Conservation (phyloP, 2,329 filamentous ascomycete genomes). For the Bertia moriformis region DNA sequence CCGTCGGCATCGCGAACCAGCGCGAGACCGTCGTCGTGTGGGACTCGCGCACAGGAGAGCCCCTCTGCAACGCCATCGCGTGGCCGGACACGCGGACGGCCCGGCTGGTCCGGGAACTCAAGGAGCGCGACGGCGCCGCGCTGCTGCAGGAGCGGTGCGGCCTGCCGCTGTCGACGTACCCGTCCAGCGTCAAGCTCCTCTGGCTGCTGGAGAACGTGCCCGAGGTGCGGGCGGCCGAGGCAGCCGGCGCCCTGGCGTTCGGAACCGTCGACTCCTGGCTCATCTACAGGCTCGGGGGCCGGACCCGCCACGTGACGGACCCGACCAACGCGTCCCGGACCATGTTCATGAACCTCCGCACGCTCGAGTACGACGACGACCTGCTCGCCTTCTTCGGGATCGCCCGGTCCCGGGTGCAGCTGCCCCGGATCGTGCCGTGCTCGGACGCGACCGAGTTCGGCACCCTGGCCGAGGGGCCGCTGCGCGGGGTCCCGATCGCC, state of each 20-base stretch:
- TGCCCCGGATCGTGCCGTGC: constrained; percentile 75
- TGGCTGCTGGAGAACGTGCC: constrained; percentile 67
- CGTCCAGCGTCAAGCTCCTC: constrained; percentile 69
- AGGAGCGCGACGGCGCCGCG: constrained; percentile 51
- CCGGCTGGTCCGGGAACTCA: constrained; percentile 60
- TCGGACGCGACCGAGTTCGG: constrained; percentile 65
- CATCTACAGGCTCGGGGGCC: constrained; percentile 69
- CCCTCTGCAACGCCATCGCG: constrained; percentile 71
- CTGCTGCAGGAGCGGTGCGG: constrained; percentile 59
- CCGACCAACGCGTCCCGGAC: constrained; percentile 78
- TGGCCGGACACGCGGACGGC: constrained; percentile 79
- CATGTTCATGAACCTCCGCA: constrained; percentile 86
- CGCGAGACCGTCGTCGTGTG: constrained; percentile 77
- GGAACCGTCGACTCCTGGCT: constrained; percentile 84
- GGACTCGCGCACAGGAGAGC: constrained; percentile 68
- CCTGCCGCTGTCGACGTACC: constrained; percentile 75
- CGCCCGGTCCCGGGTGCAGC: constrained; percentile 47
- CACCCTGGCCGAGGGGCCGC: constrained; percentile 42
- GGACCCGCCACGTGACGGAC: constrained; percentile 61
- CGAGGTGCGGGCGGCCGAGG: constrained; percentile 59
- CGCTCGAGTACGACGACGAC: constrained; percentile 63
- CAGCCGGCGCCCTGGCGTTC: constrained; percentile 62
- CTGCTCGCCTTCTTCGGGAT: constrained; percentile 70
- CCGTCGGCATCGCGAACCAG: constrained; percentile 79
- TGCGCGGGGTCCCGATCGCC: constrained; percentile 61